A percentile compares a stretch with the other conserved stretches of the same genome.
phyloP scores from a whole-genome alignment of 2,329 filamentous ascomycete genomes.

The Bipolaris zeicola region DNA sequence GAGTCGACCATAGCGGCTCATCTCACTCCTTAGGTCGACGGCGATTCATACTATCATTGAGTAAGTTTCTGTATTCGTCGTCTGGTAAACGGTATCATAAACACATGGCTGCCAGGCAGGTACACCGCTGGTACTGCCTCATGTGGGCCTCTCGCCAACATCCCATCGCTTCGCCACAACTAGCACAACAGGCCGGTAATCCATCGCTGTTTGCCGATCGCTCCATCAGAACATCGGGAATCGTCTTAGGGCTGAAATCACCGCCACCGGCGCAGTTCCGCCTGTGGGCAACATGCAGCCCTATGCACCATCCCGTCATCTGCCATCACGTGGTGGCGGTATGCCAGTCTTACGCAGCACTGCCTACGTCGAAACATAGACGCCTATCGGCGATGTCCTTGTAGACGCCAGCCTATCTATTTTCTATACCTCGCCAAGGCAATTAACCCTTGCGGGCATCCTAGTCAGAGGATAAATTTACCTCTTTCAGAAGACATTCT shows the following conservation, averaged over 20 bases:
- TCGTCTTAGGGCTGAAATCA: slow-evolving; percentile 14
- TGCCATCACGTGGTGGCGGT: slow-evolving; percentile 34
- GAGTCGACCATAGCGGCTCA: background rate
- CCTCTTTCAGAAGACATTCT: slow-evolving; percentile 28
- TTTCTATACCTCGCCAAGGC: background rate
- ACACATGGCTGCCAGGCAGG: background rate
- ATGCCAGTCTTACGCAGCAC: slow-evolving; percentile 36
- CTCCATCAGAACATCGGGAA: slow-evolving; percentile 3
- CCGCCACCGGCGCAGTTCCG: slow-evolving; percentile 16
- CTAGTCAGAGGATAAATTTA: slow-evolving; percentile 9
- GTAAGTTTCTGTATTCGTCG: slow-evolving; percentile 16
- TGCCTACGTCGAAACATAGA: slow-evolving; percentile 1
- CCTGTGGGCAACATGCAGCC: slow-evolving; percentile 37
- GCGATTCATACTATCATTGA: slow-evolving; percentile 1
- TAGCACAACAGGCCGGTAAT: background rate
- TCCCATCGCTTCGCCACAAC: background rate
- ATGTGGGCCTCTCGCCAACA: background rate
- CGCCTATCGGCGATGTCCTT: slow-evolving; percentile 5
- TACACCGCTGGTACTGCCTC: slow-evolving; percentile 11
- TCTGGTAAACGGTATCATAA: background rate
- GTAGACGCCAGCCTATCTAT: slow-evolving; percentile 7
- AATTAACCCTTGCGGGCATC: background rate
- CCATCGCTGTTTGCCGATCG: background rate
- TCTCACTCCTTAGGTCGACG: background rate
- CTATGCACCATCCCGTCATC: slow-evolving; percentile 41